Percentiles rank a stretch among this genome's conserved stretches.
These are phyloP conservation scores for Candolleomyces eurysporus DNA, from an alignment of 768 basidiomycete species.

Conservation along the genomic window DNA sequence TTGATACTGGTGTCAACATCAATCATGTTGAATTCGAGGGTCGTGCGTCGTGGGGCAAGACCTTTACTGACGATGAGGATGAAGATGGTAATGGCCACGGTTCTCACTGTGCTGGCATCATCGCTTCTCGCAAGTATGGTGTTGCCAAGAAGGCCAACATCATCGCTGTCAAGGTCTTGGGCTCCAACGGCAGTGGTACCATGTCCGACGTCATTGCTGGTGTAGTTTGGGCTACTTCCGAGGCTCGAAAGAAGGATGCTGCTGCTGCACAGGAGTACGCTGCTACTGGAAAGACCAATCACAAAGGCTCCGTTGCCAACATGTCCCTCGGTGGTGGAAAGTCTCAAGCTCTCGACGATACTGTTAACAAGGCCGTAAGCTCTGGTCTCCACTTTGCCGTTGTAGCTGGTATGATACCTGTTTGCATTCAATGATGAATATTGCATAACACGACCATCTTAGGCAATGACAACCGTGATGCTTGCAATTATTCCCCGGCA, in stretches of 20 bases:
- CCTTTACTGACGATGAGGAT: slow-evolving; percentile 86
- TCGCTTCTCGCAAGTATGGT: slow-evolving; percentile 88
- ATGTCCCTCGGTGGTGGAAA: slow-evolving; percentile 98
- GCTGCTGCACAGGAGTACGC: slow-evolving; percentile 66
- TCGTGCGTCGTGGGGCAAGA: slow-evolving; percentile 91
- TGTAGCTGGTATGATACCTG: slow-evolving; percentile 61
- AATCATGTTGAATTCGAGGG: slow-evolving; percentile 85
- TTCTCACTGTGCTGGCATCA: slow-evolving; percentile 92
- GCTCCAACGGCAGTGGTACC: slow-evolving; percentile 89
- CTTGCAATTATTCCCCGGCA: slow-evolving; percentile 92
- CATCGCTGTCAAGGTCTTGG: slow-evolving; percentile 89
- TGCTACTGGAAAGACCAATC: slow-evolving; percentile 72
- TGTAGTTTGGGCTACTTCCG: slow-evolving; percentile 72
- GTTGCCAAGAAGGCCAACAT: slow-evolving; percentile 93
- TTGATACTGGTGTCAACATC: slow-evolving; percentile 89
- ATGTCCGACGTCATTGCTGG: slow-evolving; percentile 94
- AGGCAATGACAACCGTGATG: slow-evolving; percentile 77
- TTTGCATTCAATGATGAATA: slow-evolving; percentile 18
- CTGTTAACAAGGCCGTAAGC: slow-evolving; percentile 83
- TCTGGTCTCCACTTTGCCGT: slow-evolving; percentile 93
- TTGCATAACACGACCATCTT: slow-evolving; percentile 1
- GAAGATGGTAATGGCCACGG: slow-evolving; percentile 98
- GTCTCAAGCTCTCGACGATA: slow-evolving; percentile 76
- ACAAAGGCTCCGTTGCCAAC: slow-evolving; percentile 95
- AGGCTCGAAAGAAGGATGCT: slow-evolving; percentile 52